Percentiles rank a stretch among this genome's conserved stretches.
Evolutionary conservation across 768 basidiomycete genomes (phyloP).

Genomic region (Suillus discolor): DNA sequence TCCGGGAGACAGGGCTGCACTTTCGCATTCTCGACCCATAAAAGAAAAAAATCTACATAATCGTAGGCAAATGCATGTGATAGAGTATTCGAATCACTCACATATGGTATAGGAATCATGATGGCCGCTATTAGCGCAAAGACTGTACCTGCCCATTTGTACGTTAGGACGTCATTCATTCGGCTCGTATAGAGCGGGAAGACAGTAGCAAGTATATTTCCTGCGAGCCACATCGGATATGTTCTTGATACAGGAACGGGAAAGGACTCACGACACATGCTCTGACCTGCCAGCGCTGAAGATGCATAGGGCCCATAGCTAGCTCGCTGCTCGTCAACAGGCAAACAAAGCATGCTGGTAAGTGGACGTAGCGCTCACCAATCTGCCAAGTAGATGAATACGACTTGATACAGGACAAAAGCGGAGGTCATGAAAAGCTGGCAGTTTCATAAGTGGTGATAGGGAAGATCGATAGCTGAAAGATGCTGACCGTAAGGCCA

Average conservation of each 20-base stretch:
- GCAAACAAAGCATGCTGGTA: not conserved
- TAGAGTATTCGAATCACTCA: constrained; percentile 27
- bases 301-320: constrained; percentile 66
- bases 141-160: constrained; percentile 62
- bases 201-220: constrained; percentile 49
- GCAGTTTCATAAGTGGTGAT: not conserved
- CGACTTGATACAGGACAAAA: constrained; percentile 58
- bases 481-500: constrained; percentile 26
- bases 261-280: constrained; percentile 51
- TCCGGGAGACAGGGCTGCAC: constrained; percentile 29
- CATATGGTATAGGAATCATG: constrained; percentile 65
- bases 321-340: constrained; percentile 3
- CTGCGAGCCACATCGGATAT: constrained; percentile 26
- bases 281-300: constrained; percentile 69
- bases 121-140: constrained; percentile 53
- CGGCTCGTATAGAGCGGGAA: constrained; percentile 67
- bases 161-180: constrained; percentile 58
- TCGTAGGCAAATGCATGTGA: not conserved
- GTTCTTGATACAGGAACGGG: not conserved
- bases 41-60: constrained; percentile 30
- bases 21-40: constrained; percentile 35
- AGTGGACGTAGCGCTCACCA: constrained; percentile 41
- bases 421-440: constrained; percentile 53
- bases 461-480: not conserved
- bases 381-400: constrained; percentile 66